Percentiles rank a stretch among this genome's conserved stretches.
These are phyloP conservation scores for Daldinia eschscholtzii DNA, from an alignment of 2,329 filamentous ascomycete species.

Conservation along the genomic window DNA sequence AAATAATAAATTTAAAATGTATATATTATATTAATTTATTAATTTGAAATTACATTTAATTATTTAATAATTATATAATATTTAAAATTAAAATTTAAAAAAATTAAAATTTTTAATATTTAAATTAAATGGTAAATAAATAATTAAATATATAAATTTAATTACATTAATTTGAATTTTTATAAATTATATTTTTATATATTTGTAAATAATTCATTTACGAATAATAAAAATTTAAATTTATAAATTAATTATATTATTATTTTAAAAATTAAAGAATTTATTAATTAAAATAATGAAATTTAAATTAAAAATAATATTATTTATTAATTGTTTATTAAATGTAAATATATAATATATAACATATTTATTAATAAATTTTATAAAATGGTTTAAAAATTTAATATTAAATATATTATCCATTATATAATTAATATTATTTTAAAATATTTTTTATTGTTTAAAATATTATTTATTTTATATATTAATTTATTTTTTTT, in stretches of 20 bases:
- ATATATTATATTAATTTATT: no score
- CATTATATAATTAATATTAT: conserved; percentile 8
- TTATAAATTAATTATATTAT: conserved; percentile 10
- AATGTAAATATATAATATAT: conserved; percentile 3
- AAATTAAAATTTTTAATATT: not conserved
- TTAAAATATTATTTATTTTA: conserved; percentile 7
- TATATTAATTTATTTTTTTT: conserved; percentile 12
- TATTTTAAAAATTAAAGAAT: conserved; percentile 15
- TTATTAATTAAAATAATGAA: conserved; percentile 14
- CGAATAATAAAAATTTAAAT: no score
- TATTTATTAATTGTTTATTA: conserved; percentile 2
- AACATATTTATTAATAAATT: no score
- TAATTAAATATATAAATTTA: conserved; percentile 1
- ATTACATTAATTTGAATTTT: conserved; percentile 16
- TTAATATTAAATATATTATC: no score
- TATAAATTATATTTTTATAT: conserved; percentile 11
- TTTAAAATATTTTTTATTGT: not conserved
- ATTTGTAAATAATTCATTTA: conserved; percentile 10
- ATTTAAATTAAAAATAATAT: conserved; percentile 18
- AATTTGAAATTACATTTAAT: conserved; percentile 1
- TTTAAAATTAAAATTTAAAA: not conserved
- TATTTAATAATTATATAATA: not conserved
- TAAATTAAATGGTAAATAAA: conserved; percentile 5
- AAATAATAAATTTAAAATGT: no score
- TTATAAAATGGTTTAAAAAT: no score